Base-by-base conservation (phyloP, 164 flowering plant genomes). In the Houttuynia cordata region DNA sequence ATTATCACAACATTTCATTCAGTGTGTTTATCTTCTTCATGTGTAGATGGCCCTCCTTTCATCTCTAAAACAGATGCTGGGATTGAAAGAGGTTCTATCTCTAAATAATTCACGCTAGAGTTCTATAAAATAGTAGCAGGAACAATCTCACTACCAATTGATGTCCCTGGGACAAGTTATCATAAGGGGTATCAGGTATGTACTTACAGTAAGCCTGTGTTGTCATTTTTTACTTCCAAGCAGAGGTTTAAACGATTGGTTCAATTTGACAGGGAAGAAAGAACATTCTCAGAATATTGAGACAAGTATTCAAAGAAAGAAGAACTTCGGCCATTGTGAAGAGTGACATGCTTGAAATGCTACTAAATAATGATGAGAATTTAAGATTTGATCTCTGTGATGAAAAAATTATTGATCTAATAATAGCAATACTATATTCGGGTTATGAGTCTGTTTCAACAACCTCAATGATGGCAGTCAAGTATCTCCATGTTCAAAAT, bases 141-240 rank as follows among this genome's bases (percentile, higher is more conserved):
- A 21, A 84, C 96, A 10, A 68, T 94, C 34, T 91, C 99, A 0
- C 65, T 94, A 54, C 97, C 97, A 37, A 91, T 94, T 66, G 77
- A 94, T 62, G 86, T 94, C 60, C 99, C 97, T 0, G 88, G 88
- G 60, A 86, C 97, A 24, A 94, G 80, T 66, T 94, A 94, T 51
- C n/a, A n/a, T n/a, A n/a, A n/a, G n/a, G n/a, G n/a, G n/a, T n/a
- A n/a, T n/a, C n/a, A n/a, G n/a, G n/a, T n/a, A n/a, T n/a, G n/a
- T n/a, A n/a, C n/a, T n/a, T n/a, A n/a, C n/a, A n/a, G n/a, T n/a
- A n/a, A n/a, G n/a, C n/a, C n/a, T n/a, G n/a, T n/a, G n/a, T n/a
- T n/a, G n/a, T n/a, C n/a, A n/a, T n/a, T n/a, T n/a, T n/a, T n/a
- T n/a, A n/a, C n/a, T n/a, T n/a, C n/a, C n/a, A n/a, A n/a, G n/a